Evolutionary conservation across 2,329 filamentous ascomycete genomes (phyloP).

Genomic region (Trichoderma koningii): DNA sequence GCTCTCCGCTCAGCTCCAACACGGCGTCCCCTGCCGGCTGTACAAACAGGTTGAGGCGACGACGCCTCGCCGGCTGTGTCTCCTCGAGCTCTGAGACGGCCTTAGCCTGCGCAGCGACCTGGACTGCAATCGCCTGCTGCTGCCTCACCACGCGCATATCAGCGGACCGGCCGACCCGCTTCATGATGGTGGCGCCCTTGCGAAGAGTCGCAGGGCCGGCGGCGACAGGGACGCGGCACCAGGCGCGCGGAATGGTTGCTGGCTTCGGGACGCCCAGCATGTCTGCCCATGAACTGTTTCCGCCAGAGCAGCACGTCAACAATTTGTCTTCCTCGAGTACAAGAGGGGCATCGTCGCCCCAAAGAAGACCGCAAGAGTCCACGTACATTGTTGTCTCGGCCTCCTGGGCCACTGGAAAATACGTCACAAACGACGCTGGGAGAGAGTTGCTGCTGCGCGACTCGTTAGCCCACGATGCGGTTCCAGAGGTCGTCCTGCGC

Average conservation of each 20-base stretch:
- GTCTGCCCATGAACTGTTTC: constrained; percentile 33
- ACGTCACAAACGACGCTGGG: constrained; percentile 34
- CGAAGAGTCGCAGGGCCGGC: constrained; percentile 33
- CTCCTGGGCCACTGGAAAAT: constrained; percentile 33
- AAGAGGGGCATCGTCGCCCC: not conserved
- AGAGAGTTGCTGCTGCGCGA: constrained; percentile 31
- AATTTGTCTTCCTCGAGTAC: not conserved
- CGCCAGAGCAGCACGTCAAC: not conserved
- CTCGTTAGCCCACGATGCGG: constrained; percentile 26
- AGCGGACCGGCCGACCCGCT: constrained; percentile 35
- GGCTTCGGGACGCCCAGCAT: constrained; percentile 30
- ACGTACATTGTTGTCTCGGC: constrained; percentile 11
- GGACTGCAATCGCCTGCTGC: not conserved
- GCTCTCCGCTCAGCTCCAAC: constrained; percentile 19
- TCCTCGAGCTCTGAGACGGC: not conserved
- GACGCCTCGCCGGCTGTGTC: constrained; percentile 17
- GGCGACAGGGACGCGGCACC: constrained; percentile 37
- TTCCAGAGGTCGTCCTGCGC: not conserved
- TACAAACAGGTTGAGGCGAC: constrained; percentile 26
- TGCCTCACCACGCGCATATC: not conserved
- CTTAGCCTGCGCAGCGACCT: not conserved
- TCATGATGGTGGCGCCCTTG: constrained; percentile 38
- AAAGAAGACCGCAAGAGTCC: not conserved
- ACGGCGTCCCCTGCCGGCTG: constrained; percentile 6
- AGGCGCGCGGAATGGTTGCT: constrained; percentile 35